A percentile compares a stretch with the other conserved stretches of the same genome.
Evolutionary conservation across 768 basidiomycete species (phyloP).

Genomic region (Leccinum barrowsii): DNA sequence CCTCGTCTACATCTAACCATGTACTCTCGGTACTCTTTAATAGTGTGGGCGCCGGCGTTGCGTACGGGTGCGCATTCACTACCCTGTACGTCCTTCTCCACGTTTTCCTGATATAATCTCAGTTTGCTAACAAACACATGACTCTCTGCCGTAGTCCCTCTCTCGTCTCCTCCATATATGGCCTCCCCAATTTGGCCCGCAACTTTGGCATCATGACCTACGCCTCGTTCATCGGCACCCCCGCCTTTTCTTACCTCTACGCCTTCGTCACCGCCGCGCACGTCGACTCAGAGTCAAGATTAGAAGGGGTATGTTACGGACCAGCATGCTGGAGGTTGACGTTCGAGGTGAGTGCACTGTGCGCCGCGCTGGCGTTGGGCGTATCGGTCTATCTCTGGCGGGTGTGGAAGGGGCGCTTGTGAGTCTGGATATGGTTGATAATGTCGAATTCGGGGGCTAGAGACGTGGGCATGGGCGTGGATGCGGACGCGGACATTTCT

Average conservation of each 20-base stretch:
- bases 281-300: slow-evolving; percentile 29
- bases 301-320: slow-evolving; percentile 47
- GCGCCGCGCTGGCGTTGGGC: slow-evolving; percentile 43
- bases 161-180: slow-evolving; percentile 71
- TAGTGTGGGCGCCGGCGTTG: slow-evolving; percentile 63
- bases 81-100: slow-evolving; percentile 49
- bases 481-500: background rate
- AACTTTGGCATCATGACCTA: slow-evolving; percentile 77
- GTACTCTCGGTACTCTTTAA: background rate
- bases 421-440: background rate
- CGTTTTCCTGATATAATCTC: background rate
- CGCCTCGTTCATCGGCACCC: slow-evolving; percentile 72
- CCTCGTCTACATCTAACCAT: background rate
- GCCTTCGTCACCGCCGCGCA: slow-evolving; percentile 61
- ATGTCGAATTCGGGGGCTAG: background rate
- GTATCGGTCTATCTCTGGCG: slow-evolving; percentile 54
- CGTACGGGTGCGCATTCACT: slow-evolving; percentile 70
- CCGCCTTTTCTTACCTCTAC: slow-evolving; percentile 75
- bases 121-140: background rate
- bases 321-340: slow-evolving; percentile 63
- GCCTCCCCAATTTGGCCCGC: slow-evolving; percentile 61
- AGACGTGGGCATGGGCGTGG: background rate
- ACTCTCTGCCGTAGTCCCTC: slow-evolving; percentile 41
- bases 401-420: slow-evolving; percentile 58
- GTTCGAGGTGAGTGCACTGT: slow-evolving; percentile 48